Percentiles rank a stretch among this genome's conserved stretches.
These are phyloP conservation scores for Macrophomina pseudophaseolina DNA, from an alignment of 2,329 filamentous ascomycete genomes.

Conservation along the genomic window DNA sequence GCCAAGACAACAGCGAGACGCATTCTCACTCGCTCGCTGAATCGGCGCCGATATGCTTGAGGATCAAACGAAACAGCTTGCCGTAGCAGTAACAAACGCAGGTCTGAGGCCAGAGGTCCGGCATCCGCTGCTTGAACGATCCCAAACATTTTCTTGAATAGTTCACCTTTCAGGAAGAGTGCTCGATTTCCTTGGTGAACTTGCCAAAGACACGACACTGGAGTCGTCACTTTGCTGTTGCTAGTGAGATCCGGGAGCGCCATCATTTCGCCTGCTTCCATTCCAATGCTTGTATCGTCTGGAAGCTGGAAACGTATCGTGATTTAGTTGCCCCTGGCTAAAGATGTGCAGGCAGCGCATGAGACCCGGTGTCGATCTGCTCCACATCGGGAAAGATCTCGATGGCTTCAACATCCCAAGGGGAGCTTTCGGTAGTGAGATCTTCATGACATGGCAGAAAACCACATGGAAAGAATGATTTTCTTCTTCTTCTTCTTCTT, in stretches of 20 bases:
- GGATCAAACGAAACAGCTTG: background rate
- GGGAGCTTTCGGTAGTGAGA: background rate
- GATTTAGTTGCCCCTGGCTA: too few species aligned
- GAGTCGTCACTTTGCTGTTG: background rate
- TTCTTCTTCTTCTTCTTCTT: too few species aligned
- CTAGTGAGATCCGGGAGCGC: background rate
- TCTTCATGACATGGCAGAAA: background rate
- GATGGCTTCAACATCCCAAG: background rate
- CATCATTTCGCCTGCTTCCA: too few species aligned
- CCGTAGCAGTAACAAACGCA: background rate
- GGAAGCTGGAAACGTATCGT: background rate
- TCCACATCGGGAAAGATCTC: background rate
- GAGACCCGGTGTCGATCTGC: background rate
- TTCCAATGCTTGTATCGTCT: background rate
- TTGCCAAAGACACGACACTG: background rate
- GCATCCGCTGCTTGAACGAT: too few species aligned
- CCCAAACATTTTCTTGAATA: background rate
- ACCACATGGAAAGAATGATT: constrained; percentile 1
- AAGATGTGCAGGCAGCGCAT: too few species aligned
- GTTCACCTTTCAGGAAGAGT: background rate
- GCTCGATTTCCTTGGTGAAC: background rate
- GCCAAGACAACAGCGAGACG: constrained; percentile 33
- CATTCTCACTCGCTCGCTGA: constrained; percentile 31
- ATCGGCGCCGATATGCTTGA: constrained; percentile 2
- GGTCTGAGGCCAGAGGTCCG: background rate